Evolutionary conservation across 2,329 filamentous ascomycete species (phyloP), one percentile per base, ranked within the genome.

Genomic region (Beauveria asiatica): DNA sequence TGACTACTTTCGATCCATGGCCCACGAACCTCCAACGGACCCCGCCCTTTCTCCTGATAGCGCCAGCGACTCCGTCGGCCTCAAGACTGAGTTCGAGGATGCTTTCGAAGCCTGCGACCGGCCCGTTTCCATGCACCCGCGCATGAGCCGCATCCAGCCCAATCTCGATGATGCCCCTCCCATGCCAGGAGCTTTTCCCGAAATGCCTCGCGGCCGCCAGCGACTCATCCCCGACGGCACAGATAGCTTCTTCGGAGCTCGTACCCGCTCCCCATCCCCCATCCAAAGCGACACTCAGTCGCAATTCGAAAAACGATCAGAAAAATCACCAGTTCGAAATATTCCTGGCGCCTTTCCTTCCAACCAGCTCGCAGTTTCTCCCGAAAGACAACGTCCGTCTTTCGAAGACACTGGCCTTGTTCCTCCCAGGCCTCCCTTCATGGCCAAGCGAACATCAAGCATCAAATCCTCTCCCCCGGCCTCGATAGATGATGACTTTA

Each of bases 1-100:
- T 3, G 89, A 88, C 19, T 96, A 90, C 74, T 92, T 92, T 70
- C 87, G 91, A 45, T 88, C 88, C 58, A 75, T 88, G 66, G 91
- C 87, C 45, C 78, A 84, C 57, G 87, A 72, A 10, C 68, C 69
- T 13, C 69, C 71, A 39, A 60, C 56, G 17, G 62, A 51, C 23
- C 64, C 62, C 16, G 61, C 61, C 16, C 6, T n/a, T 21, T 56
- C 67, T 39, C 65, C 70, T 9, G 69, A 72, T 0, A 60, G 41
- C 21, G 10, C 41, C 21, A 60, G 62, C 39, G 62, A 78, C 63
- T 73, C 80, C 17, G 67, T 83, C 50, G 81, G 79, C 21, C 66
- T 82, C 61, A 80, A 75, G 64, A 79, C 79, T 6, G 81, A 85
- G 65, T 72, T 86, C 42, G 83, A 86, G 50, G 83, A 86, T 64